phyloP scores from a whole-genome alignment of 176 grass and related monocot genomes.

The Thinopyrum elongatum region DNA sequence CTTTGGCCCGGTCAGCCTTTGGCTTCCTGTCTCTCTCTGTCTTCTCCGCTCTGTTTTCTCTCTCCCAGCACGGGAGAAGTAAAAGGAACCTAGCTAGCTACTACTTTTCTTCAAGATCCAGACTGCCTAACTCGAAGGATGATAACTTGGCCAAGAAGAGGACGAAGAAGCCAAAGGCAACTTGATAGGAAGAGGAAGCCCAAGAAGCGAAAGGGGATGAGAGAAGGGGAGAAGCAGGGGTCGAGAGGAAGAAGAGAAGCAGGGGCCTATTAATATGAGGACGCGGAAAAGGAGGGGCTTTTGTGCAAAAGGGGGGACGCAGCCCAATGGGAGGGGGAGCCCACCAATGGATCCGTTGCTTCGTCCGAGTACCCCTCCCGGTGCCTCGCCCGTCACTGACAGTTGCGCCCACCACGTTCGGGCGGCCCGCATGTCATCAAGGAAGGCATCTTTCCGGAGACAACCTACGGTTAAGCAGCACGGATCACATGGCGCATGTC shows the following conservation, averaged over 20 bases:
- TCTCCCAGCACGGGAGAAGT: background rate
- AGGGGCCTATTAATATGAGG: slow-evolving; percentile 42
- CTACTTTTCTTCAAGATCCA: slow-evolving; percentile 18
- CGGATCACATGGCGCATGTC: slow-evolving; percentile 56
- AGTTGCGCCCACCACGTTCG: rapidly evolving
- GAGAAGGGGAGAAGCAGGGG: background rate
- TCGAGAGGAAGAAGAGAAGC: background rate
- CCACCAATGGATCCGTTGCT: background rate
- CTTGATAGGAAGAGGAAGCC: background rate
- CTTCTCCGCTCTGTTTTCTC: background rate
- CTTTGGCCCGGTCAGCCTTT: background rate
- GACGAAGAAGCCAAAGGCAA: background rate
- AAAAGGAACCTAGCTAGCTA: background rate
- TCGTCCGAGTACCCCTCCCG: background rate
- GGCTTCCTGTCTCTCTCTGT: background rate
- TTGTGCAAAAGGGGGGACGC: slow-evolving; percentile 31
- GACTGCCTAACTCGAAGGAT: slow-evolving; percentile 28
- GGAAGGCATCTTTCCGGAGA: background rate
- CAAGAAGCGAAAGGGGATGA: background rate
- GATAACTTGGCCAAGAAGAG: background rate
- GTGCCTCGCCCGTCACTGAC: background rate
- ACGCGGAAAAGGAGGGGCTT: slow-evolving; percentile 28
- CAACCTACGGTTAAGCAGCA: background rate
- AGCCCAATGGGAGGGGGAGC: slow-evolving; percentile 24
- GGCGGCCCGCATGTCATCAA: background rate